Evolutionary conservation across 2,329 filamentous ascomycete genomes (phyloP), one percentile per base, ranked within the genome.

Genomic region (Colletotrichum shisoi): DNA sequence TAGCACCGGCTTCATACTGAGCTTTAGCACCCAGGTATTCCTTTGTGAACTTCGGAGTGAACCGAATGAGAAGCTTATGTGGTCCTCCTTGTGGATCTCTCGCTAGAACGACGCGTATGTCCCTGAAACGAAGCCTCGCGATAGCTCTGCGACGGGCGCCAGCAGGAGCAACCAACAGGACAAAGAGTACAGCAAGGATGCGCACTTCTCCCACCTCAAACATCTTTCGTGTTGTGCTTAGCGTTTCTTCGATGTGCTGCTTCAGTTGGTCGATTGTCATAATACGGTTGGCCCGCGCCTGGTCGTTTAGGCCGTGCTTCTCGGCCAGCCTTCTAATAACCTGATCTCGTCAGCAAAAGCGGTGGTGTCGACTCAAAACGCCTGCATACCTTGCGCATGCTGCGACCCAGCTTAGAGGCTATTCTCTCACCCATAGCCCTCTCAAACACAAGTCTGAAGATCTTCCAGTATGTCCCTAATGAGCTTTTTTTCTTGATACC

Each of bases 21-120:
- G 52, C 52, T 56, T 56, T 56, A 56, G 37, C 12, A 17, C 37
- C 12, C 1, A 56, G 52, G 19, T 56, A 42, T 56, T 56, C 12
- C 27, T 56, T 56, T 42, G 2, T 56, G 4, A 56, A 56, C 39
- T 54, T 54, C 13, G 4, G 34, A 40, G 51, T 40, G 4, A 53
- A 53, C 8, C 3, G 3, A 53, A 53, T 53, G 5, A 39, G 31
- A 39, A 53, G 51, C 51, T 57, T 57, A 45, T 57, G 9, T 2
- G 3, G 39, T 12, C 53, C 3, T 7, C 53, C 39, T 17, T 34
- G 8, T 42, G 8, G 53, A 57, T 57, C 39, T 15, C 21, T 57
- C 3, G 19, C 39, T 44, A 44, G 21, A 13, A 57, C 2, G 3
- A 44, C 7, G 19, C 3, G 0, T 42, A 57, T 57, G 7, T 57